Evolutionary conservation across 192 early-diverging fungal species (phyloP), one percentile per base, ranked within the genome.

Genomic region (Martensiomyces pterosporus): DNA sequence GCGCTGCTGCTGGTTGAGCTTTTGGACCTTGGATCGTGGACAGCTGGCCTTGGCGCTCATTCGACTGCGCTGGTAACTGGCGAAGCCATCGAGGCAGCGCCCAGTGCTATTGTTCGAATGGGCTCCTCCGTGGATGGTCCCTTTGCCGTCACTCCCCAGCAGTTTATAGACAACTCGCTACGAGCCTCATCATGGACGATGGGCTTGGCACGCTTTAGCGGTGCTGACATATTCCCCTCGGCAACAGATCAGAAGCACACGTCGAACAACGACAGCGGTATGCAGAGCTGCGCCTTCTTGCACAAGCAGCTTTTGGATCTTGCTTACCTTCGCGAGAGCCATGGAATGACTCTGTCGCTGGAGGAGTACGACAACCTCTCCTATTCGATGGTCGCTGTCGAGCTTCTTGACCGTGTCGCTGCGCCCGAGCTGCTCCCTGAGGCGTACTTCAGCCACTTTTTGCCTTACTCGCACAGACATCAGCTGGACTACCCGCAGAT

Each of bases 351-450:
- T 4, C 48, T 82, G 9, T 39, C 60, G 1, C 62, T 86, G 19
- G 60, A 68, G 14, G 75, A 80, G 19, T 84, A 85, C 48, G 69
- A 63, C 12, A 52, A 69, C 49, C 39, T 75, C 19, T 60, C 62
- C 5, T 80, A 76, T 25, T 57, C 56, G 17, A 39, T 26, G 9
- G 60, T 70, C 23, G 78, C 84, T 18, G 55, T 78, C 17, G 71
- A 78, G 37, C 48, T 88, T 19, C 63, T 88, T 19, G 84, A 87
- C 44, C 68, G 82, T 7, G 81, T 79, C 5, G 58, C 71, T 0
- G 67, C 83, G 4, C 69, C 80, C 16, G 84, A 88, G 51, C 67
- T 82, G 15, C 56, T 87, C 12, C 24, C 17, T 9, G 64, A 52
- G 3, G 79, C 80, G 1, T 78, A 85, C 37, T 49, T 60, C 26